Evolutionary conservation across 768 basidiomycete genomes (phyloP).

Genomic region (Rickenella mellea): DNA sequence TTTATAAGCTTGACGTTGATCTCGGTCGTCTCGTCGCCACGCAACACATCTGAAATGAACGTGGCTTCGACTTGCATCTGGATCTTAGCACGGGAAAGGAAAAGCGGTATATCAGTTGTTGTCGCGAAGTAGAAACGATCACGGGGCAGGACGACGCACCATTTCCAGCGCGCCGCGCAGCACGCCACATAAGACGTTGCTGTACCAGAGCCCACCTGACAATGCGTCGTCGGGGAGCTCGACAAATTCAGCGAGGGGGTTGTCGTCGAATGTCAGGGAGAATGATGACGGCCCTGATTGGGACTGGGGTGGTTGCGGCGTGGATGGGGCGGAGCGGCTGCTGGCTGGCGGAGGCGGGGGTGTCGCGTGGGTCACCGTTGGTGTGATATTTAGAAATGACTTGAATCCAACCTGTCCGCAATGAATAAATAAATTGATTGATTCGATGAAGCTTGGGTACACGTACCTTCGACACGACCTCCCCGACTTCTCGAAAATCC

Average conservation of each 20-base stretch:
- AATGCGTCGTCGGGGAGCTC: slow-evolving; percentile 90
- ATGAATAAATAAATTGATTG: not conserved
- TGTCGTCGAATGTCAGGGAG: slow-evolving; percentile 84
- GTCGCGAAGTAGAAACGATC: not conserved
- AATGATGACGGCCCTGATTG: slow-evolving; percentile 35
- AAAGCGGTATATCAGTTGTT: not conserved
- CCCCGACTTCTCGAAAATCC: slow-evolving; percentile 91
- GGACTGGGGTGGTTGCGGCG: slow-evolving; percentile 29
- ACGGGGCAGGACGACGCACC: slow-evolving; percentile 41
- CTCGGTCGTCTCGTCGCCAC: slow-evolving; percentile 92
- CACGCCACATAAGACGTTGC: slow-evolving; percentile 93
- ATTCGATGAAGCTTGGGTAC: not conserved
- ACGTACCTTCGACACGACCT: slow-evolving; percentile 86
- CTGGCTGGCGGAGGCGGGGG: slow-evolving; percentile 36
- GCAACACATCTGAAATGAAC: slow-evolving; percentile 82
- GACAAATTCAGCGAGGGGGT: slow-evolving; percentile 93
- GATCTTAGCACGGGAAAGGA: slow-evolving; percentile 41
- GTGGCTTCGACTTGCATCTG: slow-evolving; percentile 91
- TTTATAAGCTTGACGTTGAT: slow-evolving; percentile 85
- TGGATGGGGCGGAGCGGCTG: slow-evolving; percentile 30
- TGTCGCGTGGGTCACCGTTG: slow-evolving; percentile 62
- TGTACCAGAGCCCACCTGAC: slow-evolving; percentile 93
- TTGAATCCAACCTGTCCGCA: slow-evolving; percentile 88
- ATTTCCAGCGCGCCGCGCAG: slow-evolving; percentile 91
- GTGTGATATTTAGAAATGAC: slow-evolving; percentile 89